phyloP scores from a whole-genome alignment of 2,329 filamentous ascomycete species.

The Trichoderma lentiforme region DNA sequence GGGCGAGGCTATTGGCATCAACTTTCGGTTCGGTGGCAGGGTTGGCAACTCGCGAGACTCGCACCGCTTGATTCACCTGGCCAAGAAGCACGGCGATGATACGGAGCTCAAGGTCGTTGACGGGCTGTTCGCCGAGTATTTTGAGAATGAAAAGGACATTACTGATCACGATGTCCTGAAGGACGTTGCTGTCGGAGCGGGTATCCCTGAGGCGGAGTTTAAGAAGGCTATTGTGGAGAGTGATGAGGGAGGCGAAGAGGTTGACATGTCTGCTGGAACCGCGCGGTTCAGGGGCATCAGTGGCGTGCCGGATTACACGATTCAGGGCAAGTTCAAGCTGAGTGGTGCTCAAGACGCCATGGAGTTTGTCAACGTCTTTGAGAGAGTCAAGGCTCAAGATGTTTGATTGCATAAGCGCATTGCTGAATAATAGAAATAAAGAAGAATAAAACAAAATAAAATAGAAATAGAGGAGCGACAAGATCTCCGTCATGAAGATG shows the following conservation, averaged over 20 bases:
- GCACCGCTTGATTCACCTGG: slow-evolving; percentile 47
- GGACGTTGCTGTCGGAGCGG: slow-evolving; percentile 35
- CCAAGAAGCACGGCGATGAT: slow-evolving; percentile 46
- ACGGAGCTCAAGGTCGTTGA: slow-evolving; percentile 56
- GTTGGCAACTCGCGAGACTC: slow-evolving; percentile 45
- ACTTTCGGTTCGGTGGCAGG: slow-evolving; percentile 49
- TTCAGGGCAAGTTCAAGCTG: slow-evolving; percentile 65
- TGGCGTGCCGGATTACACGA: slow-evolving; percentile 70
- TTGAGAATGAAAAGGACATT: slow-evolving; percentile 43
- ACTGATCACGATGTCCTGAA: slow-evolving; percentile 39
- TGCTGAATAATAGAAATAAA: background rate
- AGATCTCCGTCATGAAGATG: background rate
- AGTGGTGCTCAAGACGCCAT: slow-evolving; percentile 66
- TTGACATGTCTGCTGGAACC: slow-evolving; percentile 30
- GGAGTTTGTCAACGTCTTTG: slow-evolving; percentile 64
- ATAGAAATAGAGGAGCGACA: background rate
- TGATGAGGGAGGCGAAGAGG: slow-evolving; percentile 46
- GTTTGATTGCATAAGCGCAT: background rate
- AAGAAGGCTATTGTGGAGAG: slow-evolving; percentile 38
- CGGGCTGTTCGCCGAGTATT: slow-evolving; percentile 42
- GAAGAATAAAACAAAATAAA: background rate
- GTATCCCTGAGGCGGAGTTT: slow-evolving; percentile 44
- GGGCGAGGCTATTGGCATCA: slow-evolving; percentile 38
- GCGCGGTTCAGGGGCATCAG: slow-evolving; percentile 41
- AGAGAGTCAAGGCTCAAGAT: slow-evolving; percentile 45